A percentile compares a stretch with the other conserved stretches of the same genome.
Conservation (phyloP, 768 basidiomycete species). For the Calocera cornea region DNA sequence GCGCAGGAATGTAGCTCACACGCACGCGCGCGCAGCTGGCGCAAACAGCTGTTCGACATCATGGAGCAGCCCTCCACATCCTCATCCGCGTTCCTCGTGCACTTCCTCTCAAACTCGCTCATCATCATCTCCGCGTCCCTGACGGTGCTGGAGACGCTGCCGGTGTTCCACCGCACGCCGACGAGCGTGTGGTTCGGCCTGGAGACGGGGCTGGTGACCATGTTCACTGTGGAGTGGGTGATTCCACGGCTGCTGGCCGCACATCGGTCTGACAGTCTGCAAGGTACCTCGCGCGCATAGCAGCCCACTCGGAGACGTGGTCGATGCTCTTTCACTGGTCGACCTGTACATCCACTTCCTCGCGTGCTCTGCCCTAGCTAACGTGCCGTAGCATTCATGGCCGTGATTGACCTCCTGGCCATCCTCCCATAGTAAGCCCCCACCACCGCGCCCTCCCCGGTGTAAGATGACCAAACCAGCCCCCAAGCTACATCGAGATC, state of each 20-base stretch:
- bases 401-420: constrained; percentile 70
- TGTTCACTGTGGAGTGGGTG: constrained; percentile 79
- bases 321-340: not conserved
- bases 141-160: constrained; percentile 69
- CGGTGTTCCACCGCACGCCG: constrained; percentile 54
- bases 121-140: constrained; percentile 64
- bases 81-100: constrained; percentile 57
- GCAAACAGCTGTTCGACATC: constrained; percentile 50
- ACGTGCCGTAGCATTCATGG: constrained; percentile 51
- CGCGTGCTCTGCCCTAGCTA: not conserved
- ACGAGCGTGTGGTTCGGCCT: constrained; percentile 72
- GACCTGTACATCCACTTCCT: not conserved
- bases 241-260: constrained; percentile 62
- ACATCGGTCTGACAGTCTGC: constrained; percentile 51
- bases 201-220: constrained; percentile 67
- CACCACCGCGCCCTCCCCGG: not conserved
- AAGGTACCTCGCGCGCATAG: constrained; percentile 37
- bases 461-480: not conserved
- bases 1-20: not conserved
- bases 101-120: constrained; percentile 52
- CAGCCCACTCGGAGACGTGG: not conserved
- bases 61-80: constrained; percentile 74
- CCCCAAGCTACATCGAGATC: constrained; percentile 55
- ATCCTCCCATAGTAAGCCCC: constrained; percentile 52
- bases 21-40: constrained; percentile 33